Percentiles rank a stretch among this genome's conserved stretches.
phyloP scores from a whole-genome alignment of 805 yeast species.

The Cyberlindnera lachancei region DNA sequence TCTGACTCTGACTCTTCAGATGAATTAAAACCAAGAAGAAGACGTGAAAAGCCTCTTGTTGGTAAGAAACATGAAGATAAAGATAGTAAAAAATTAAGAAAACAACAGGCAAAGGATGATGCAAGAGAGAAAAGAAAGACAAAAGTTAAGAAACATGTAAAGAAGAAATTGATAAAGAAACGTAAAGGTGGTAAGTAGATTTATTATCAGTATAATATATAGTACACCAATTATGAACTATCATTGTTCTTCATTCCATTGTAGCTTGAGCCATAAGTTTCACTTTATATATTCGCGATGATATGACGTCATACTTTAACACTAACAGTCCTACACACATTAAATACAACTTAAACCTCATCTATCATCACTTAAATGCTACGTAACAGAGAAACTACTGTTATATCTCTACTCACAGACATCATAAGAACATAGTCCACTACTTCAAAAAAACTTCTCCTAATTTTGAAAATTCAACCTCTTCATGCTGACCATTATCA shows the following conservation, averaged over 20 bases:
- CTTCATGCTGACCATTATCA: no score
- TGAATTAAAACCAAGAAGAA: slow-evolving; percentile 27
- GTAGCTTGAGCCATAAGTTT: no score
- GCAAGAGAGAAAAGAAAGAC: slow-evolving; percentile 73
- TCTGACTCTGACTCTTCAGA: slow-evolving; percentile 27
- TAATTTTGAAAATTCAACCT: no score
- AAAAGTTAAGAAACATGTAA: slow-evolving; percentile 76
- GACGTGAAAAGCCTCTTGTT: slow-evolving; percentile 35
- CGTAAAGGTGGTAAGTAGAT: slow-evolving; percentile 24
- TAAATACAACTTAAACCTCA: no score
- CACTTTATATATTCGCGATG: no score
- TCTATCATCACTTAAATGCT: neutral
- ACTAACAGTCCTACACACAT: no score
- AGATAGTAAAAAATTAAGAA: slow-evolving; percentile 67
- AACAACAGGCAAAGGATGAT: slow-evolving; percentile 68
- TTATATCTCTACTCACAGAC: no score
- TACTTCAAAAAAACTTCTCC: no score
- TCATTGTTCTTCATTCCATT: neutral
- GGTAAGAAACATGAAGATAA: slow-evolving; percentile 80
- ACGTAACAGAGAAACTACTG: neutral
- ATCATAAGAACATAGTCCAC: no score
- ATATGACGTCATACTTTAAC: no score
- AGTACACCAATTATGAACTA: neutral
- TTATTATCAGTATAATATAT: neutral
- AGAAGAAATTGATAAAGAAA: slow-evolving; percentile 66